Evolutionary conservation across 768 basidiomycete species (phyloP), one percentile per base, ranked within the genome.

Genomic region (Candolleomyces eurysporus): DNA sequence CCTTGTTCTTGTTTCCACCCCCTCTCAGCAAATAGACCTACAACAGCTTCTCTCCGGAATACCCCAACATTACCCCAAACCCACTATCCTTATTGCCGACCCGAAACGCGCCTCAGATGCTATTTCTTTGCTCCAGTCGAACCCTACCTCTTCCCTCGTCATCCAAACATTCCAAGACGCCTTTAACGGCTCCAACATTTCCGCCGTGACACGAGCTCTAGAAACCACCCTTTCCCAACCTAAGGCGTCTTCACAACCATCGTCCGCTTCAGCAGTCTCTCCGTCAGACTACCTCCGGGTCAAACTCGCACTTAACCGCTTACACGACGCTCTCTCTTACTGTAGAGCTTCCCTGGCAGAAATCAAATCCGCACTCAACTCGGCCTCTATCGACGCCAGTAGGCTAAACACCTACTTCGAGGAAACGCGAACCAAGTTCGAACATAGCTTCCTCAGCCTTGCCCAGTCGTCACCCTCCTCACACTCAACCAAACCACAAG

Each of bases 141-240:
- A 82, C 48, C 76, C 46, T 30, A 72, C 71, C 4, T 84, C 84
- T 0, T 63, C 83, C 14, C 65, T 76, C 3, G 79, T 82, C 36
- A 78, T 92, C 14, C 86, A 90, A 62, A 77, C 75, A 61, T 92
- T 85, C 71, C 88, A 90, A 67, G 80, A 84, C 62, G 80, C 85
- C 9, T 85, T 83, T 60, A 68, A 82, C 22, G 81, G 76, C 7
- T 92, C 90, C 19, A 76, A 79, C n/a, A 70, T 91, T 30, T 81
- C 87, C 8, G 67, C 74, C 22, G 63, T 90, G 39, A 77, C 79
- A 3, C 61, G 73, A 4, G 67, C 78, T 2, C 70, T 90, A 42
- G 69, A 71, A 43, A 48, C 60, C 42, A 56, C 63, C 49, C 48
- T 71, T 32, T 59, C 57, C 32, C 66, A 55, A 31, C 60, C 63